Evolutionary conservation across 2,329 filamentous ascomycete species (phyloP), one percentile per base, ranked within the genome.

Genomic region (Fusarium camptoceras): DNA sequence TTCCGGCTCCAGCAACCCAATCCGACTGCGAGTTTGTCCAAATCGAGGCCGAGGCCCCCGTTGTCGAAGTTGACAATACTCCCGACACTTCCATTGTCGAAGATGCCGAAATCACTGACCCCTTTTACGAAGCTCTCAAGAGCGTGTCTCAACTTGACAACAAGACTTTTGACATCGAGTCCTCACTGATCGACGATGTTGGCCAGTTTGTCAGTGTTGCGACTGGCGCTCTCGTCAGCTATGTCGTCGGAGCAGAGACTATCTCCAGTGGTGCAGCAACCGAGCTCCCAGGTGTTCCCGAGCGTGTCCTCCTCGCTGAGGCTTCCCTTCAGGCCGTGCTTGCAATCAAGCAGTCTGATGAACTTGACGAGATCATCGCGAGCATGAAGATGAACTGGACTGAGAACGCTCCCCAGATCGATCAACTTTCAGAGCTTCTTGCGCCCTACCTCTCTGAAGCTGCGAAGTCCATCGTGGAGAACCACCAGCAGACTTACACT

Each of bases 311-410:
- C 1, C 50, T 59, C 6, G 59, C 70, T 2, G 65, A 71, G 5
- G 68, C 65, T 0, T 60, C 68, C 34, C 49, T 71, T 0, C 61
- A 72, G 4, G 65, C 65, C 20, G 55, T 72, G 1, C 16, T 72
- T 1, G 65, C 68, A 2, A 62, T 69, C 1, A 49, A 71, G 11
- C 55, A 71, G 7, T 72, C 68, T 3, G 15, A 55, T 3, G 68
- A 72, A 31, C 50, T 71, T 11, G 59, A 71, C 18, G 46, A 71
- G 25, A 61, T 72, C 14, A 18, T 72, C 16, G 65, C 55, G 2
- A n/a, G 18, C 12, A 71, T 71, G 65, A 51, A 58, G n/a, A 15
- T 58, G 8, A 68, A 57, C 42, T 72, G 66, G 68, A 59, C 46
- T 6, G 44, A 50, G 15, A 57, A 67, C 8, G 57, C 68, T 3